Conservation (phyloP, 1,284 basidiomycete species). For the Microbotryum lychnidis-dioicae region DNA sequence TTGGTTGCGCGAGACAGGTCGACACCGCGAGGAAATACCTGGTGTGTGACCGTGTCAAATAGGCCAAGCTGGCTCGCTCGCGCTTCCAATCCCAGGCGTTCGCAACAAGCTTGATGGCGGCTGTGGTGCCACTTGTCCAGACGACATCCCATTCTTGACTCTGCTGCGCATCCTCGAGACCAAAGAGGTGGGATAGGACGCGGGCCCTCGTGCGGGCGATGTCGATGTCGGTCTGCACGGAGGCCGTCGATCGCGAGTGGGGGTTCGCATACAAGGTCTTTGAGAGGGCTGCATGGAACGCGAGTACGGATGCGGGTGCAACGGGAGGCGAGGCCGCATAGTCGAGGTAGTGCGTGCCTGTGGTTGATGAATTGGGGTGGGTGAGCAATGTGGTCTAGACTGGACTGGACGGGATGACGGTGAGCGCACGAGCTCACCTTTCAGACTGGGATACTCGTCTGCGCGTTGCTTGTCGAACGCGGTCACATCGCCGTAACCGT, state of each 20-base stretch:
- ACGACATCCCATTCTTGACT: constrained; percentile 62
- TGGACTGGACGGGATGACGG: not conserved
- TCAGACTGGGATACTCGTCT: constrained; percentile 26
- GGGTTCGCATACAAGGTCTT: constrained; percentile 37
- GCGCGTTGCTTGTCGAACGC: constrained; percentile 9
- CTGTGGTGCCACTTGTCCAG: constrained; percentile 71
- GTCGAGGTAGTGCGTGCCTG: constrained; percentile 36
- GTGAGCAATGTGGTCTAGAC: not conserved
- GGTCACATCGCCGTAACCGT: not conserved
- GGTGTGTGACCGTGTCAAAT: constrained; percentile 68
- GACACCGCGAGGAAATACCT: constrained; percentile 1
- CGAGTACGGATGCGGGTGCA: constrained; percentile 29
- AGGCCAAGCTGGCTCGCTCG: constrained; percentile 49
- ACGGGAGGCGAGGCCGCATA: constrained; percentile 37
- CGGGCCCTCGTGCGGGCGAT: constrained; percentile 32
- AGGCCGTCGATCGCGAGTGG: constrained; percentile 37
- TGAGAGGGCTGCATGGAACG: constrained; percentile 24
- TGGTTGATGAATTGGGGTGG: not conserved
- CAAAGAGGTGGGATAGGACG: constrained; percentile 36
- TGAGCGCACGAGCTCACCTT: constrained; percentile 8
- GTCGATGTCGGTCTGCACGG: constrained; percentile 27
- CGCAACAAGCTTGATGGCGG: constrained; percentile 66
- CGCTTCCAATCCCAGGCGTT: constrained; percentile 59
- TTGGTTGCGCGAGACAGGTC: too few relatives aligned
- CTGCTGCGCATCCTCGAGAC: constrained; percentile 42